Base-by-base conservation (phyloP, 176 grass and related monocot genomes). In the Areca catechu region DNA sequence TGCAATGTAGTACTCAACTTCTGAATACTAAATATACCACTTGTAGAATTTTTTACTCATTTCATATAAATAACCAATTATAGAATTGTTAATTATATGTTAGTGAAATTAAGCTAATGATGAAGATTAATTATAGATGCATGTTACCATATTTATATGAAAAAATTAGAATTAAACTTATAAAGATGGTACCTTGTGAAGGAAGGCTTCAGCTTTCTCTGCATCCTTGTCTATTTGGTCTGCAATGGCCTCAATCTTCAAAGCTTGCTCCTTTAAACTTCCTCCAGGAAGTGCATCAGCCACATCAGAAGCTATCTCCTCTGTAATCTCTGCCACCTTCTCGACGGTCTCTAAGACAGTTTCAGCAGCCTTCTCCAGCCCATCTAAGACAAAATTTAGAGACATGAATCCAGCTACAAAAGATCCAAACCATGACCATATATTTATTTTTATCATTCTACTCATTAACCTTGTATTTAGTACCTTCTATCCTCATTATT, bases 171-270 rank as follows among this genome's bases (percentile, higher is more conserved):
- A 50, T 27, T 27, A 28, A 43, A 50, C 0, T 15, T 16, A 65
- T 51, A 24, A 63, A 15, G 17, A 66, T 53, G 15, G 21, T 10
- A 95, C 91, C 86, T 86, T 95, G 24, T 82, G 58, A 73, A 70
- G 21, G 48, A 95, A 30, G 15, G 68, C 60, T 76, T 95, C 82
- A 76, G 79, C 68, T 59, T 74, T 78, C 73, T 82, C 74, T 24
- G 77, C 80, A 68, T 87, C 82, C 54, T 71, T 62, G 65, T 95
- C 80, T 49, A 95, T 67, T 58, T 70, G 59, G 48, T 76, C 77
- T 57, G 80, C 80, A 76, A 95, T 68, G 56, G 70, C 16, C 53
- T 78, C 74, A 62, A 95, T 67, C 56, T 74, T 62, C 71, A 81
- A 65, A 0, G 18, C 79, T 21, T 22, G 57, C 68, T 76, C 63